Percentiles rank a stretch among this genome's conserved stretches.
Conservation (phyloP, 352 stramenopile species). For the Globisporangium carolinianum region DNA sequence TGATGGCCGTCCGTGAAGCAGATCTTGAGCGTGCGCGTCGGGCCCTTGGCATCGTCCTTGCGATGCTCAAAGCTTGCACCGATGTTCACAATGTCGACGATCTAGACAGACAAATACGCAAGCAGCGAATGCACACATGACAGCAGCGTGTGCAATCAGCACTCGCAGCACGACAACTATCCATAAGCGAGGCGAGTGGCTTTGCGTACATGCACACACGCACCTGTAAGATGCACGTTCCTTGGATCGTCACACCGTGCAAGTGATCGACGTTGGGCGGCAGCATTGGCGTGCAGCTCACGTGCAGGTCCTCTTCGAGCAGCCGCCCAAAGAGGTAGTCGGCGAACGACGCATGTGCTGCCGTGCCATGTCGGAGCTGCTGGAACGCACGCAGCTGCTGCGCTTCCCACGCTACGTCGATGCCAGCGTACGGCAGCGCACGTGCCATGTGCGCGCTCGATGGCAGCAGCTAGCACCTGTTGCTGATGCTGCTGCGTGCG, state of each 20-base stretch:
- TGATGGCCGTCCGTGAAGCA: constrained; percentile 74
- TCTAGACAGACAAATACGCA: constrained; percentile 16
- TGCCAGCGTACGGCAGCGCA: constrained; percentile 43
- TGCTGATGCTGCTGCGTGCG: too few relatives aligned
- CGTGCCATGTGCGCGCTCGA: constrained; percentile 7
- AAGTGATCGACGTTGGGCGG: constrained; percentile 36
- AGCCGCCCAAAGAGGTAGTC: constrained; percentile 57
- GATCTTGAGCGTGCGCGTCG: constrained; percentile 74
- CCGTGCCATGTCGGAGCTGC: constrained; percentile 1
- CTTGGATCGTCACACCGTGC: constrained; percentile 47
- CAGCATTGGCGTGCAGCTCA: constrained; percentile 59
- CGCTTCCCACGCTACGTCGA: constrained; percentile 50
- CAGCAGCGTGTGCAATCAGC: too few relatives aligned
- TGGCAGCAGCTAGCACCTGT: too few relatives aligned
- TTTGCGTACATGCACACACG: neutral
- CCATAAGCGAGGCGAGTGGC: neutral
- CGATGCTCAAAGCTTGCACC: constrained; percentile 66
- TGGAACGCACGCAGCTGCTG: constrained; percentile 35
- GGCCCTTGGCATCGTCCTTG: constrained; percentile 52
- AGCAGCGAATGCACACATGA: too few relatives aligned
- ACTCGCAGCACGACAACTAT: neutral
- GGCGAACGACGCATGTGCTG: constrained; percentile 18
- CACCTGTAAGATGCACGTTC: constrained; percentile 72
- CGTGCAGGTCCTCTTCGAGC: constrained; percentile 54
- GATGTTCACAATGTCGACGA: constrained; percentile 79